Evolutionary conservation across 768 basidiomycete species (phyloP), one percentile per base, ranked within the genome.

Genomic region (Kwoniella botswanensis): DNA sequence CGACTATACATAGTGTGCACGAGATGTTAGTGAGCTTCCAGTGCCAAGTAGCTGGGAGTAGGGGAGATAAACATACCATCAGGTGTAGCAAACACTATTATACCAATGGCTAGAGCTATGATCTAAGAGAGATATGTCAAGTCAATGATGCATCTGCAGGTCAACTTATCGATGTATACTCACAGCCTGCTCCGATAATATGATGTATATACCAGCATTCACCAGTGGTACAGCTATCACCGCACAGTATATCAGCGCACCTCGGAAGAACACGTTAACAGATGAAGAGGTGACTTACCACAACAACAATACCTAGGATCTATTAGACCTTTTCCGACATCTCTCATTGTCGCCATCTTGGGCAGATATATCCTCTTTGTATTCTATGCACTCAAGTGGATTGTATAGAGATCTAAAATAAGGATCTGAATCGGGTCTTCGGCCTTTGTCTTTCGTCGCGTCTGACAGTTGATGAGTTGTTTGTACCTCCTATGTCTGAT

Each of bases 201-300:
- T 88, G 21, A 88, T 83, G 76, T 97, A 98, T 64, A 98, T 92
- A 42, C 97, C 97, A 71, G 89, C 87, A 85, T 99, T 96, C 72
- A 94, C 86, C 60, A 94, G 85, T 10, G 95, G 95, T 70, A 98
- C 91, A 55, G 94, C 94, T 85, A 55, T 7, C 11, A 24, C 43
- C 22, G 9, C 64, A 66, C 58, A 72, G 5, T 46, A 55, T 54
- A 1, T 50, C 46, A 50, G 59, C 54, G 66, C 62, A 46, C 44
- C 54, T 35, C 50, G n/a, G 26, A 12, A 13, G 50, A 43, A 24
- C 24, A n/a, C 41, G 21, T 22, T 7, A 7, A 35, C 6, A 35
- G 12, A 44, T 1, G 35, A 35, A 56, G 24, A 7, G 18, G 13
- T 21, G 12, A 72, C 84, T 52, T 57, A 84, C 84, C 84, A 72